Conservation (phyloP, 768 basidiomycete species). For the Mycena vitilis region DNA sequence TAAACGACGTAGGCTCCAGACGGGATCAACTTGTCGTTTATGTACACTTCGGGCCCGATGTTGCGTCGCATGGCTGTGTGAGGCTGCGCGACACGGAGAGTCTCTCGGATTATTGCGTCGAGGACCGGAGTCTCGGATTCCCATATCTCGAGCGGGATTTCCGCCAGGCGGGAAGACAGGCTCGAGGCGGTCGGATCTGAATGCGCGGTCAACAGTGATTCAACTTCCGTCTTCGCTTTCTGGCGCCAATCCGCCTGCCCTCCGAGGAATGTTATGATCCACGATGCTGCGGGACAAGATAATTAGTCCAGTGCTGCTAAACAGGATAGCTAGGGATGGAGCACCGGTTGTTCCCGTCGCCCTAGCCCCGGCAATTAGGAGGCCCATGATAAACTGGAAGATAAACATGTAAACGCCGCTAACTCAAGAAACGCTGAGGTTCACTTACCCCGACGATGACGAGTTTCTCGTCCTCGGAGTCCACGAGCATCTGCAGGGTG, state of each 20-base stretch:
- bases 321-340: conserved; percentile 18
- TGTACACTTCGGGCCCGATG: conserved; percentile 75
- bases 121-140: conserved; percentile 76
- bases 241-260: conserved; percentile 73
- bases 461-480: conserved; percentile 73
- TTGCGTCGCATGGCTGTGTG: conserved; percentile 87
- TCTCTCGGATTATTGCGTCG: conserved; percentile 81
- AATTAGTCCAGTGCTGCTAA: conserved; percentile 10
- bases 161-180: conserved; percentile 61
- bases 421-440: conserved; percentile 9
- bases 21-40: conserved; percentile 76
- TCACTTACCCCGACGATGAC: conserved; percentile 75
- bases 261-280: conserved; percentile 80
- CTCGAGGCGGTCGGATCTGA: conserved; percentile 44
- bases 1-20: conserved; percentile 82
- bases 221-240: conserved; percentile 71
- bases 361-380: conserved; percentile 83
- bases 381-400: conserved; percentile 81
- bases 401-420: conserved; percentile 34
- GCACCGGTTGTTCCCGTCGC: conserved; percentile 80
- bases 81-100: conserved; percentile 81
- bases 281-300: conserved; percentile 61
- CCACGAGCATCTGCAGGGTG: conserved; percentile 80
- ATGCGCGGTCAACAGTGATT: conserved; percentile 62
- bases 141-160: conserved; percentile 77